Evolutionary conservation across 148 eudicot species (phyloP), one percentile per base, ranked within the genome.

Genomic region (Drosera capensis): DNA sequence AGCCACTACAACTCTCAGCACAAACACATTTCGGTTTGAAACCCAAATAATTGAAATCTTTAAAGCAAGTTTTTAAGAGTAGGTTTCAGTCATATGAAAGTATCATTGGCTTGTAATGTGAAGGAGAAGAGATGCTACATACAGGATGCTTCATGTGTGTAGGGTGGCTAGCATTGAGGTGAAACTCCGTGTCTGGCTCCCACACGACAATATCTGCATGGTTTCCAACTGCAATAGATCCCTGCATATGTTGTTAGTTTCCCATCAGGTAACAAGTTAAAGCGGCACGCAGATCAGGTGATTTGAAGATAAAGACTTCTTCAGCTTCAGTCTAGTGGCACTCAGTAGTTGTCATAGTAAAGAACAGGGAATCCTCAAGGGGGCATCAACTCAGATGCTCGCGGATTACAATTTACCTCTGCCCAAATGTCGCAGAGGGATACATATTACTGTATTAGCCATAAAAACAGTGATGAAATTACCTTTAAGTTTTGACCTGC

Each of bases 171-270:
- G 76, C 70, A 31, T 81, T 68, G 20, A 90, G 82, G 44, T 62
- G 59, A 45, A 84, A 80, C 65, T 84, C 95, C 22, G 57, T 49
- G 54, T 84, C 93, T 9, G 95, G 88, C 14, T 84, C 84, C 97
- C 99, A 90, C 8, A 78, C 99, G 12, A 84, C 99, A 26, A 90
- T 67, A 54, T 90, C 99, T 29, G 99, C 95, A 46, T 90, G 70
- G 34, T 78, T 73, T 39, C 95, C 95, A 19, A 62, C 57, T 56
- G 66, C 75, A 66, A 90, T 84, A 4, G 79, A 63, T 20, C 99
- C 99, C 99, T 90, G 87, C 64, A 61, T 23, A 36, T 23, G 29
- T 4, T 34, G n/a, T n/a, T n/a, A n/a, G n/a, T n/a, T n/a, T n/a
- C n/a, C n/a, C n/a, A n/a, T n/a, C n/a, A n/a, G n/a, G n/a, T n/a